Evolutionary conservation across 768 basidiomycete genomes (phyloP).

Genomic region (Agaricus sinodeliciosus): DNA sequence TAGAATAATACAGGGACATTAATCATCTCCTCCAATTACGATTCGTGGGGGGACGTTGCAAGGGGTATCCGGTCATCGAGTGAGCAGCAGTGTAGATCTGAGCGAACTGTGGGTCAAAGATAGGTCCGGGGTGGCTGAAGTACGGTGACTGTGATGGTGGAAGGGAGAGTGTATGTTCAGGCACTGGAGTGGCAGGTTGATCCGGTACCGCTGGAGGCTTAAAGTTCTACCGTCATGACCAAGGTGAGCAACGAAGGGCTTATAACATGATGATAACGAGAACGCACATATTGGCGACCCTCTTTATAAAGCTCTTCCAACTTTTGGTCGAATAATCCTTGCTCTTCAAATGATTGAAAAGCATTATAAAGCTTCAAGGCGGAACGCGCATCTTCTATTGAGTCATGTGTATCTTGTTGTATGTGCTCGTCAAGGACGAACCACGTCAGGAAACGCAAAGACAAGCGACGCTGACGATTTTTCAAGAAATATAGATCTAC

Average conservation of each 20-base stretch:
- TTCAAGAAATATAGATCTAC: conserved; percentile 92
- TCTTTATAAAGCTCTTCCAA: conserved; percentile 81
- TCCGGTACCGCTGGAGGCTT: conserved; percentile 39
- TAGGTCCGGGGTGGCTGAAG: conserved; percentile 1
- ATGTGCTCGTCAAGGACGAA: conserved; percentile 89
- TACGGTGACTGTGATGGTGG: not conserved
- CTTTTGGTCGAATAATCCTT: conserved; percentile 77
- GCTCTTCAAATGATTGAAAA: conserved; percentile 68
- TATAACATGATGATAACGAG: not conserved
- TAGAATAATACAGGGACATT: not conserved
- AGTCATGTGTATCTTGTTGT: conserved; percentile 92
- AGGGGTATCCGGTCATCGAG: conserved; percentile 4
- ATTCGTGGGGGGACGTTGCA: conserved; percentile 1
- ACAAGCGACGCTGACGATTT: conserved; percentile 78
- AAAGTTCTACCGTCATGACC: conserved; percentile 36
- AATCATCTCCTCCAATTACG: conserved; percentile 6
- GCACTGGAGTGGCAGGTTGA: not conserved
- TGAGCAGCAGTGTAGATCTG: conserved; percentile 3
- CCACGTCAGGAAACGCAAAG: conserved; percentile 91
- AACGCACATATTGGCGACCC: conserved; percentile 64
- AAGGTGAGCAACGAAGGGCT: not conserved
- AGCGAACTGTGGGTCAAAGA: conserved; percentile 2
- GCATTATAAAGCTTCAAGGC: conserved; percentile 83
- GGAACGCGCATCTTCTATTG: conserved; percentile 93
- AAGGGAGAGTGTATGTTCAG: not conserved